Evolutionary conservation across 1,284 basidiomycete genomes (phyloP), one percentile per base, ranked within the genome.

Genomic region (Cryptococcus depauperatus): DNA sequence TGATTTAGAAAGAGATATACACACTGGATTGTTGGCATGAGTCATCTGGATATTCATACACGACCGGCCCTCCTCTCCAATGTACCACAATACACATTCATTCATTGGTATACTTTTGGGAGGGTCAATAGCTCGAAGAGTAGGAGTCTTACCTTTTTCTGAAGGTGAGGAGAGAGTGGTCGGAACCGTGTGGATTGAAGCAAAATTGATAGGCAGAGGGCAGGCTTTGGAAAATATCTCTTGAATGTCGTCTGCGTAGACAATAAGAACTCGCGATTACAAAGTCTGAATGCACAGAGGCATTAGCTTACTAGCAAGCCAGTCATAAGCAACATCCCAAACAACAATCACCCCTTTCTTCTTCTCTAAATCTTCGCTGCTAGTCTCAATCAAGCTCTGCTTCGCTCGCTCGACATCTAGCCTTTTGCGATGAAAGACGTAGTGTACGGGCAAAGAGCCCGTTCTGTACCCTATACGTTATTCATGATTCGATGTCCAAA

Each of bases 31-130:
- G 13, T 61, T 62, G 2, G 76, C 72, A 56, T 91, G 79, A 0
- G 83, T 89, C 73, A 95, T 82, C 33, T 96, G 75, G 3, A 97
- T 66, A 57, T 97, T 96, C 14, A 86, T 85, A 32, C 96, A 74
- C 0, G 79, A 78, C 5, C 92, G 77, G 43, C 81, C 84, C 65
- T 96, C 88, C 16, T 77, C 76, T 1, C 93, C 93, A 29, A 97
- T 74, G 64, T 92, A 96, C 41, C 92, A 72, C 34, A 92, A 77
- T 1, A 65, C 58, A 43, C 66, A 72, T 33, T 73, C 67, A 21
- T 55, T 48, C 21, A 71, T 51, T 5, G 38, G 46, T n/a, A 71
- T 32, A 3, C 65, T 68, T 0, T 46, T 29, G 0, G 71, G 70
- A 1, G 68, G 61, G 7, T 57, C 48, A 44, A 67, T 56, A 3